phyloP scores from a whole-genome alignment of 805 yeast genomes.

The Wickerhamiella lipophila region DNA sequence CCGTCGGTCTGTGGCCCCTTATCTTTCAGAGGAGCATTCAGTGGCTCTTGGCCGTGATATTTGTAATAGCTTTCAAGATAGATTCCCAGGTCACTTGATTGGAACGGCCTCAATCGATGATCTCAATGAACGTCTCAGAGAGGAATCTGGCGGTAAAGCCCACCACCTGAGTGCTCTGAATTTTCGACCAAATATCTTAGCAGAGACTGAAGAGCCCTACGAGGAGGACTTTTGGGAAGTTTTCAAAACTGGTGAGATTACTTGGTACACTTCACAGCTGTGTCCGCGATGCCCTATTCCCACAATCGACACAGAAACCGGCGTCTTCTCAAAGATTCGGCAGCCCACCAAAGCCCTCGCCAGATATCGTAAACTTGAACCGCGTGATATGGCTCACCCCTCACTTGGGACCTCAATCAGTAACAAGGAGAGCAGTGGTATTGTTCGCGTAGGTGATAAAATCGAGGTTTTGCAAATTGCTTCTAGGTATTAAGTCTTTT shows the following conservation, averaged over 20 bases:
- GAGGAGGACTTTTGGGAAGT: conserved; percentile 28
- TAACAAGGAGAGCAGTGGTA: conserved; percentile 18
- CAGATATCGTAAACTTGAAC: conserved; percentile 25
- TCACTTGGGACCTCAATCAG: conserved; percentile 26
- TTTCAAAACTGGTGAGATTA: conserved; percentile 20
- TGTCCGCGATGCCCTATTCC: conserved; percentile 27
- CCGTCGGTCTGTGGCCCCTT: conserved; percentile 18
- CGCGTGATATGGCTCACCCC: conserved; percentile 19
- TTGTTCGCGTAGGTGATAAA: conserved; percentile 24
- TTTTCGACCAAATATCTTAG: conserved; percentile 27
- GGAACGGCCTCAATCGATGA: conserved; percentile 23
- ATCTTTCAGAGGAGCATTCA: conserved; percentile 12
- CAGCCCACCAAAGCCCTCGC: conserved; percentile 26
- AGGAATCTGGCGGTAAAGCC: conserved; percentile 17
- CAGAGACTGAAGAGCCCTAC: conserved; percentile 26
- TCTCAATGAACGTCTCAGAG: conserved; percentile 18
- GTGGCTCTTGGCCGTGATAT: conserved; percentile 14
- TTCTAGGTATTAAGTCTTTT: conserved; percentile 3
- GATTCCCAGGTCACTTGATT: conserved; percentile 25
- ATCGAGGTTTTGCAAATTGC: conserved; percentile 17
- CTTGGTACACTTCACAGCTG: conserved; percentile 23
- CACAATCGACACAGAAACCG: conserved; percentile 23
- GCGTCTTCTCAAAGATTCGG: conserved; percentile 18
- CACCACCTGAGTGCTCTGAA: conserved; percentile 18
- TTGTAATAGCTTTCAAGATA: conserved; percentile 24